Percentiles rank a stretch among this genome's conserved stretches.
phyloP scores from a whole-genome alignment of 2,329 filamentous ascomycete genomes.

The Sporothrix protearum region DNA sequence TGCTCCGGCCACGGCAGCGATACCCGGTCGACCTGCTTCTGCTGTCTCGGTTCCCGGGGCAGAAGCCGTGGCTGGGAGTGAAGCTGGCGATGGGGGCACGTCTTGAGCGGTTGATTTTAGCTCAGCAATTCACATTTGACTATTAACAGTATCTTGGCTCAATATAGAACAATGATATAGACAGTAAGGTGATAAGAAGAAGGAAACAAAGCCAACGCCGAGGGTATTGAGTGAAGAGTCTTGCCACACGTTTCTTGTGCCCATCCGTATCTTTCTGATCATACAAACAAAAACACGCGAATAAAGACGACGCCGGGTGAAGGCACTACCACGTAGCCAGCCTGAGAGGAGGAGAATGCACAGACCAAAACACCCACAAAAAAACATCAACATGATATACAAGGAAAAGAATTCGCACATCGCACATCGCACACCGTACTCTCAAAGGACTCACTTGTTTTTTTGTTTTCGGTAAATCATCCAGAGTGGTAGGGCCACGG shows the following conservation, averaged over 20 bases:
- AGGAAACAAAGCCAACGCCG: constrained; percentile 17
- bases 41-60: too few species aligned
- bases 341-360: not conserved
- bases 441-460: not conserved
- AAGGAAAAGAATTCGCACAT: not conserved
- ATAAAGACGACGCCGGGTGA: not conserved
- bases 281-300: not conserved
- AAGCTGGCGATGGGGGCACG: too few species aligned
- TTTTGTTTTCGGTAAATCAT: not conserved
- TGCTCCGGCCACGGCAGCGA: not conserved
- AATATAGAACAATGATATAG: not conserved
- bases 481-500: not conserved
- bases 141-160: not conserved
- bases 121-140: not conserved
- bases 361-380: not conserved
- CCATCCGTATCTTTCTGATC: not conserved
- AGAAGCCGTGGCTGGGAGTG: not conserved
- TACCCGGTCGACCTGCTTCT: not conserved
- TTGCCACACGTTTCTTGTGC: not conserved
- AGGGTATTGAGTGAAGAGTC: constrained; percentile 28
- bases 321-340: too few species aligned
- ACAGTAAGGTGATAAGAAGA: not conserved
- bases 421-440: not conserved
- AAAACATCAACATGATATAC: not conserved
- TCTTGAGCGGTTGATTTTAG: not conserved